A percentile compares a stretch with the other conserved stretches of the same genome.
phyloP scores from a whole-genome alignment of 2,329 filamentous ascomycete genomes.

The Chrysoporthe cubensis region DNA sequence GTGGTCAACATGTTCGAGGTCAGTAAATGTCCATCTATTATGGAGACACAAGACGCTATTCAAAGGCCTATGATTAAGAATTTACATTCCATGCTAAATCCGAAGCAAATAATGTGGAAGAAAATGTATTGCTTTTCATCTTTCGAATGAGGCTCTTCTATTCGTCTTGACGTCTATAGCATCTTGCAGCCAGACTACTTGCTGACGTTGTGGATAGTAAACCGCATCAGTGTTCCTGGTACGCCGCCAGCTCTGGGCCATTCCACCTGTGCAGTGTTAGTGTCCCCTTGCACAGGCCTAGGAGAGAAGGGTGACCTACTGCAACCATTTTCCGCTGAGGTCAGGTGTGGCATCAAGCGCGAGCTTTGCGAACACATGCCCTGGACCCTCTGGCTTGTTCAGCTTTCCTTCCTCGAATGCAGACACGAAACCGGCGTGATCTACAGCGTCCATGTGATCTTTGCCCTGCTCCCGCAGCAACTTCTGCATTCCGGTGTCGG shows the following conservation, averaged over 20 bases:
- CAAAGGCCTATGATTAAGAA: conserved; percentile 65
- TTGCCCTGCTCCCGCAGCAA: conserved; percentile 69
- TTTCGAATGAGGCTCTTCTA: conserved; percentile 70
- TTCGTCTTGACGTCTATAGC: conserved; percentile 33
- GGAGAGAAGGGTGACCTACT: conserved; percentile 50
- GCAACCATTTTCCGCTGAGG: conserved; percentile 77
- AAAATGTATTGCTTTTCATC: conserved; percentile 78
- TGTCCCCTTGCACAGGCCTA: conserved; percentile 4
- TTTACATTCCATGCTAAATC: conserved; percentile 77
- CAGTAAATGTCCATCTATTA: conserved; percentile 36
- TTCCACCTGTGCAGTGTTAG: conserved; percentile 53
- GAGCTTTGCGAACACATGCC: conserved; percentile 82
- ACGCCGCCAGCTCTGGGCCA: conserved; percentile 55
- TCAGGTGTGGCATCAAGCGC: conserved; percentile 66
- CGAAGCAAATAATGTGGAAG: conserved; percentile 68
- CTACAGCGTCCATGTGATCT: conserved; percentile 53
- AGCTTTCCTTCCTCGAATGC: conserved; percentile 73
- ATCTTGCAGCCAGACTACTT: conserved; percentile 32
- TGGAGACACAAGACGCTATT: conserved; percentile 23
- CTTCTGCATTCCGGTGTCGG: conserved; percentile 91
- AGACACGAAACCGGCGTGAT: conserved; percentile 70
- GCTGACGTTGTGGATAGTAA: conserved; percentile 26
- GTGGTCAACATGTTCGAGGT: conserved; percentile 9
- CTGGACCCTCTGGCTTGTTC: conserved; percentile 81
- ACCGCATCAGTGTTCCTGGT: conserved; percentile 46